Evolutionary conservation across 768 basidiomycete species (phyloP).

Genomic region (Boletus patriciae): DNA sequence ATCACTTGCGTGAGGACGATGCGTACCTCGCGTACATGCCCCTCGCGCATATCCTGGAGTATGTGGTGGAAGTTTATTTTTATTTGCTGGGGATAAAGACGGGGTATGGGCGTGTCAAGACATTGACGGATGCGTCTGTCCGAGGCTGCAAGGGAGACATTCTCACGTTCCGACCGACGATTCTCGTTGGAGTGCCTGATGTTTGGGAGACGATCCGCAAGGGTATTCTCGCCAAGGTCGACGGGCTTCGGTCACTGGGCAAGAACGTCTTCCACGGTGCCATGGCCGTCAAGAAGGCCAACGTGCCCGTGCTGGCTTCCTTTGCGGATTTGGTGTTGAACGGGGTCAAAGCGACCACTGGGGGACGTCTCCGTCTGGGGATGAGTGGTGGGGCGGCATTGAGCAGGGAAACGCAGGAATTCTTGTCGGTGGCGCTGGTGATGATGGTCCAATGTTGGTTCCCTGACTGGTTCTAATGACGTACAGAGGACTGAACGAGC

Average conservation of each 20-base stretch:
- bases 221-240: conserved; percentile 83
- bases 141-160: conserved; percentile 89
- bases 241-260: conserved; percentile 62
- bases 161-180: conserved; percentile 74
- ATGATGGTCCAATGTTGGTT: conserved; percentile 79
- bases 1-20: conserved; percentile 43
- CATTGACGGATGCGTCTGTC: conserved; percentile 91
- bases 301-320: conserved; percentile 60
- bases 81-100: conserved; percentile 74
- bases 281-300: conserved; percentile 68
- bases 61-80: conserved; percentile 82
- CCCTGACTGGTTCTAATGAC: neutral
- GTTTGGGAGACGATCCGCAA: conserved; percentile 98
- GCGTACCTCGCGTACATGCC: conserved; percentile 87
- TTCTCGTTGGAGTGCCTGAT: conserved; percentile 93
- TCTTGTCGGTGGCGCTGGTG: conserved; percentile 77
- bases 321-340: conserved; percentile 81
- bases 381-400: conserved; percentile 87
- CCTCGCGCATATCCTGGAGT: conserved; percentile 94
- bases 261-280: conserved; percentile 81
- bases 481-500: conserved; percentile 1
- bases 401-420: conserved; percentile 86
- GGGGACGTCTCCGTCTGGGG: conserved; percentile 79
- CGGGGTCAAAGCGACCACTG: conserved; percentile 78
- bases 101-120: conserved; percentile 94